Evolutionary conservation across 202 grass and related monocot species (phyloP).

Genomic region (Cymbopogon flexuosus): DNA sequence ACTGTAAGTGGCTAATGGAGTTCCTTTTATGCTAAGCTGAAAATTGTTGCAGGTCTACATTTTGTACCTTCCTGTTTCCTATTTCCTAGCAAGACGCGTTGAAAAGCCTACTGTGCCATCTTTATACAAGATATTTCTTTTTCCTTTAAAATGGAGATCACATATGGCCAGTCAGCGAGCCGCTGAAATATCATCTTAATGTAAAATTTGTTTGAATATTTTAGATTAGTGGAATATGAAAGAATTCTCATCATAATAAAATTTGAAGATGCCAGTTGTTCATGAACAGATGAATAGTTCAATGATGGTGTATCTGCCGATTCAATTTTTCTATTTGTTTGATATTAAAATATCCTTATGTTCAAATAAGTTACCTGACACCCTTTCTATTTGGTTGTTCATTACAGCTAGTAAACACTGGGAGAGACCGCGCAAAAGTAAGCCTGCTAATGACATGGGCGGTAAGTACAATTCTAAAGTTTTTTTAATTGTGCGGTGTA

Average conservation of each 20-base stretch:
- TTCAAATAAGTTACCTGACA: constrained; percentile 20
- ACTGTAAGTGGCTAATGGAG: constrained; percentile 52
- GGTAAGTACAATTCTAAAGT: constrained; percentile 47
- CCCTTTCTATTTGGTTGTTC: constrained; percentile 19
- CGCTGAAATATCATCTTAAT: neutral
- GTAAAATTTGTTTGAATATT: neutral
- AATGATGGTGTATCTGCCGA: neutral
- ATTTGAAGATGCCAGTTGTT: neutral
- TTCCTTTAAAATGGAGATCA: neutral
- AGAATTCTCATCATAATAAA: neutral
- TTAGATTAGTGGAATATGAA: constrained; percentile 4
- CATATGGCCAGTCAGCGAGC: neutral
- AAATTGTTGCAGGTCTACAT: neutral
- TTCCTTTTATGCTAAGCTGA: constrained; percentile 11
- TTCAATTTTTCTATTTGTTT: constrained; percentile 11
- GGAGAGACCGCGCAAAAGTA: constrained; percentile 97
- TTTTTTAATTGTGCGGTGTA: neutral
- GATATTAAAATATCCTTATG: constrained; percentile 18
- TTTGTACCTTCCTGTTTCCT: constrained; percentile 15
- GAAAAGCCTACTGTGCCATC: neutral
- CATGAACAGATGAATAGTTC: neutral
- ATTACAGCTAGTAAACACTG: constrained; percentile 90
- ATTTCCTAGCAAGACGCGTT: constrained; percentile 1
- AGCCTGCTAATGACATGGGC: constrained; percentile 97
- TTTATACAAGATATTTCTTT: constrained; percentile 14